Conservation (phyloP, 2,329 filamentous ascomycete genomes). For the Verticillium dahliae region DNA sequence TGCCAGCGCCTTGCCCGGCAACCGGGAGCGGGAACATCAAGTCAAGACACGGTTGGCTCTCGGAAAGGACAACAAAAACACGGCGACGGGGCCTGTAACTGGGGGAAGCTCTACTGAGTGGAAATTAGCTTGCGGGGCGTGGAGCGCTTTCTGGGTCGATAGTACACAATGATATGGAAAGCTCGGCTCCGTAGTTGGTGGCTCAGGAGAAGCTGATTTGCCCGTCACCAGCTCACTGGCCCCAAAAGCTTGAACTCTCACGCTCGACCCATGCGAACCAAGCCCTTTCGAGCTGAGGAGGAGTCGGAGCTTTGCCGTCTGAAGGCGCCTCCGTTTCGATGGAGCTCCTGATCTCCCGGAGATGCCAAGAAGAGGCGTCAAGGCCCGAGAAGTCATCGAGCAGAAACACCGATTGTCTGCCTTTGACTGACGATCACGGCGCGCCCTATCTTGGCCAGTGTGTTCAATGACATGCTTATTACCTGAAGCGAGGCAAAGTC, state of each 20-base stretch:
- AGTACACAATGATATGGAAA: neutral
- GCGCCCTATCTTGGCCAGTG: neutral
- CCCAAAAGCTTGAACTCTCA: neutral
- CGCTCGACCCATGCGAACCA: neutral
- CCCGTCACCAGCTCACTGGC: neutral
- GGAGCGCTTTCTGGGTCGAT: neutral
- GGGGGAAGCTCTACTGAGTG: neutral
- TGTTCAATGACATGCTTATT: too few species aligned
- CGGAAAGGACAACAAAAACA: neutral
- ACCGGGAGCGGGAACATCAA: neutral
- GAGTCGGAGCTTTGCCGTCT: neutral
- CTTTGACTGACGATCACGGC: neutral
- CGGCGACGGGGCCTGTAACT: neutral
- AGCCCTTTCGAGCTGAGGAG: neutral
- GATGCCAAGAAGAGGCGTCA: neutral
- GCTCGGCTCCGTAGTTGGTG: neutral
- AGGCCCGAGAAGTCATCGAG: neutral
- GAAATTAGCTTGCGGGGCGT: neutral
- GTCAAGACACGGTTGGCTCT: neutral
- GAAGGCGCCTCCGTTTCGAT: neutral
- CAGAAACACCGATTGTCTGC: neutral
- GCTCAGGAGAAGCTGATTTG: neutral
- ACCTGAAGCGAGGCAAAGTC: neutral
- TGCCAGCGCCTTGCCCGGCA: neutral
- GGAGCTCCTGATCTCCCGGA: neutral